Base-by-base conservation (phyloP, 2,329 filamentous ascomycete species). In the Fusarium transvaalense region DNA sequence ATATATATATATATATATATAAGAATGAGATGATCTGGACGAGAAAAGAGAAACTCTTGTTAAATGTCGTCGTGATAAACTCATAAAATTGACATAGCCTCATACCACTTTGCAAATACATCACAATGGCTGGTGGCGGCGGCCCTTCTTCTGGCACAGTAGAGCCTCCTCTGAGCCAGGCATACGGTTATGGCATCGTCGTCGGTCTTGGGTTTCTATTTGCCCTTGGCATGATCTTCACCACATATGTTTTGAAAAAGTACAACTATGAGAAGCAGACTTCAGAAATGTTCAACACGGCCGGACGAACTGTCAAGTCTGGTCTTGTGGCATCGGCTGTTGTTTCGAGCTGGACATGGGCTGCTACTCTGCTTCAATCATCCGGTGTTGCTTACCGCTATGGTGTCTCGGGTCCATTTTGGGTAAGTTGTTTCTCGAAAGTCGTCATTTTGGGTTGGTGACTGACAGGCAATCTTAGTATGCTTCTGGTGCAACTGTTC, bases 321-420 rank as follows among this genome's bases (percentile, higher is more conserved):
- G 94, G 94, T 42, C 84, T 97, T 15, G 93, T 97, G 1, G 92
- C 92, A 13, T 92, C 92, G 7, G 94, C 93, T 17, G 94, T 97
- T n/a, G 93, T 97, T 5, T 94, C 91, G 17, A 94, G 91, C 7
- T 97, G 94, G 94, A 97, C 94, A 0, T 97, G 93, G 93, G 93
- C 93, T 1, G 93, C 92, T 23, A 96, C 92, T 0, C 83, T 95
- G 2, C 84, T 96, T 4, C 92, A 96, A 75, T 92, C 88, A 2
- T 90, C 92, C 1, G 88, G 89, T n/a, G 91, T 97, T 19, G 92
- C 92, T 65, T 97, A 97, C 78, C 84, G 88, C 66, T 95, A 95
- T 75, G 92, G 89, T 14, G 85, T 92, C 38, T 85, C 86, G 0
- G 89, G 88, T 15, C 81, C 82, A 12, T 85, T 86, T 45, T 88